A percentile compares a stretch with the other conserved stretches of the same genome.
phyloP scores from a whole-genome alignment of 176 grass and related monocot species.

The Oryza longistaminata region DNA sequence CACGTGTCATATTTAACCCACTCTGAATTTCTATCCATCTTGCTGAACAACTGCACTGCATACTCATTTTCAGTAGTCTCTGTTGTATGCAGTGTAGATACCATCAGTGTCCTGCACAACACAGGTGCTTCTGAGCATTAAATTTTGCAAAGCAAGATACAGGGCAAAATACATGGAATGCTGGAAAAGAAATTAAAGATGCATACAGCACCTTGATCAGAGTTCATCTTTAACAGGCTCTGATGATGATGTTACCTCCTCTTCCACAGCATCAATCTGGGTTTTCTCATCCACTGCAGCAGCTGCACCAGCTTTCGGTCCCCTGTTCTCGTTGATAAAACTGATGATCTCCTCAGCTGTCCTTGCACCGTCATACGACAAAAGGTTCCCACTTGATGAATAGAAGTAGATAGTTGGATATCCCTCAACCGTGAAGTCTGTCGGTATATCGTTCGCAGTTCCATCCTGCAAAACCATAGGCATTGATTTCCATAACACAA shows the following conservation, averaged over 20 bases:
- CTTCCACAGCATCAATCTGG: conserved; percentile 29
- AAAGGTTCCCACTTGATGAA: conserved; percentile 57
- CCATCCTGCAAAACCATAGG: conserved; percentile 61
- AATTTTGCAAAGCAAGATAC: neutral
- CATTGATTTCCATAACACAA: neutral
- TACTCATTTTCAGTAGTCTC: neutral
- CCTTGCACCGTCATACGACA: conserved; percentile 47
- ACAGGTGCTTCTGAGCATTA: neutral
- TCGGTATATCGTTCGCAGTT: conserved; percentile 64
- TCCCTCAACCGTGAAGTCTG: conserved; percentile 54
- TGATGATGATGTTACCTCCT: conserved; percentile 15
- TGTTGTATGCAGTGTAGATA: neutral
- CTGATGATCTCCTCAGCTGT: conserved; percentile 53
- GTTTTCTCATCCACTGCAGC: conserved; percentile 15
- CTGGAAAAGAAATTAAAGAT: neutral
- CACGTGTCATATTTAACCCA: no score
- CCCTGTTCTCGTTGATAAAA: conserved; percentile 74
- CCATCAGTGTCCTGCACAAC: neutral
- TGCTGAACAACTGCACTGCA: neutral
- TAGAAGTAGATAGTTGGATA: conserved; percentile 77
- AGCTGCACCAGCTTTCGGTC: conserved; percentile 6
- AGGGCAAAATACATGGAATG: neutral
- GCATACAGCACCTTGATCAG: conserved; percentile 43
- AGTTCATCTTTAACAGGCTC: conserved; percentile 70
- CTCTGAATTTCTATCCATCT: neutral